Percentiles rank a stretch among this genome's conserved stretches.
phyloP scores from a whole-genome alignment of 176 grass and related monocot genomes.

The Zea mays region DNA sequence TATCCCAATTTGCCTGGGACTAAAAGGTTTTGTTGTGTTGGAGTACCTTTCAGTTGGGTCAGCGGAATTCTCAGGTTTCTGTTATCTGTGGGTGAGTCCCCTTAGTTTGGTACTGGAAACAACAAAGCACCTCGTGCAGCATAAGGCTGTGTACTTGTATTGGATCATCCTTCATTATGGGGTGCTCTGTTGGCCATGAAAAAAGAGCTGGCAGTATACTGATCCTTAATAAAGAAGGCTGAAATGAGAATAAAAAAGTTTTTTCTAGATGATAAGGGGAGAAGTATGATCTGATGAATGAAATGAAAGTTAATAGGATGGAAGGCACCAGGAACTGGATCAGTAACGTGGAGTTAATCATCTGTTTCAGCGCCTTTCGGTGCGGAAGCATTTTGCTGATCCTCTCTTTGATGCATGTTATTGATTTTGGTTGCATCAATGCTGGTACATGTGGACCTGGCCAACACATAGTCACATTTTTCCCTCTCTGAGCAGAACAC shows the following conservation, averaged over 20 bases:
- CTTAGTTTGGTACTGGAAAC: not conserved
- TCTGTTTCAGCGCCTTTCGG: not conserved
- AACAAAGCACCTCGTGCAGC: constrained; percentile 17
- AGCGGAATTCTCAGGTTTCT: constrained; percentile 3
- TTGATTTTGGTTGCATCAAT: not conserved
- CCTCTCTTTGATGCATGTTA: not conserved
- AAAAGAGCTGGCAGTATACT: not conserved
- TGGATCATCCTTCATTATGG: constrained; percentile 3
- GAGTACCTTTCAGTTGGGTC: not conserved
- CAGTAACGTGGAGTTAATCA: not conserved
- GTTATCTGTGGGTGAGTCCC: constrained; percentile 8
- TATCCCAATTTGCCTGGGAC: no score
- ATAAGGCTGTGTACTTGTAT: not conserved
- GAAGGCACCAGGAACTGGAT: not conserved
- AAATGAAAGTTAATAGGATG: not conserved
- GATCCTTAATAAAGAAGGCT: not conserved
- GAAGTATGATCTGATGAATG: no score
- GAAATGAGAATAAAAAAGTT: no score
- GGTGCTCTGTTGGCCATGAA: not conserved
- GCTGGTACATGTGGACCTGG: not conserved
- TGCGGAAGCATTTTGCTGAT: not conserved
- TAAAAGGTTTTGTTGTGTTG: no score
- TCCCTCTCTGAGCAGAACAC: not conserved
- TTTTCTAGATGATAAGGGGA: no score
- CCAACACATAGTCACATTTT: not conserved